Evolutionary conservation across 148 eudicot species (phyloP), one percentile per base, ranked within the genome.

Genomic region (Rhododendron kiyosumense): DNA sequence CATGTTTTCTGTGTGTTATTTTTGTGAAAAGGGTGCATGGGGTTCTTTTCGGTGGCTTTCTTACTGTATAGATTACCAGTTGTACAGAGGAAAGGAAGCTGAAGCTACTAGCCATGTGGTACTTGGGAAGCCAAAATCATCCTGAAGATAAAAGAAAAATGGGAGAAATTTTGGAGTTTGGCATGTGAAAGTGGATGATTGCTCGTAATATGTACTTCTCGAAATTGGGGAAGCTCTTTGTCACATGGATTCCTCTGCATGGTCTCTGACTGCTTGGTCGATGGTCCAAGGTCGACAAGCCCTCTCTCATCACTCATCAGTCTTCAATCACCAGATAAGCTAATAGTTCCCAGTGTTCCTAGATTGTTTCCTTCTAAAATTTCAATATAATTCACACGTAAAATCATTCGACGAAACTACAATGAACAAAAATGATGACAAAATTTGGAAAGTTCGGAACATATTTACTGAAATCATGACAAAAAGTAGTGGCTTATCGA

Each of bases 231-330:
- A 41, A 48, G 75, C 36, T 41, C 83, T 10, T 81, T 20, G 84
- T 91, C 93, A 92, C 94, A 91, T 94, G 93, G 43, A 38, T 90
- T 76, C 81, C 87, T 87, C 88, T 89, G 86, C 79, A 65, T 79
- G 54, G 83, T 67, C 51, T 86, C 92, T 90, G 94, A 89, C 92
- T 5, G 85, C 57, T 86, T 88, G 93, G 93, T 89, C 92, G 89
- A 71, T 89, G 88, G 88, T 83, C 87, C 85, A 79, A 85, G 86
- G 86, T 81, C 85, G 87, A 87, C 90, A 88, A 84, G 65, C 86
- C 83, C 38, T 61, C 49, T 78, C 52, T 88, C 86, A 83, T 83
- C 34, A 34, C 1, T 34, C n/a, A 32, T 32, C 83, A 26, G 89
- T 90, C 93, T 79, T 92, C 89, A 24, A 89, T 93, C 86, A 90